Base-by-base conservation (phyloP, 495 filamentous ascomycete species). In the Pyronema omphalodes region DNA sequence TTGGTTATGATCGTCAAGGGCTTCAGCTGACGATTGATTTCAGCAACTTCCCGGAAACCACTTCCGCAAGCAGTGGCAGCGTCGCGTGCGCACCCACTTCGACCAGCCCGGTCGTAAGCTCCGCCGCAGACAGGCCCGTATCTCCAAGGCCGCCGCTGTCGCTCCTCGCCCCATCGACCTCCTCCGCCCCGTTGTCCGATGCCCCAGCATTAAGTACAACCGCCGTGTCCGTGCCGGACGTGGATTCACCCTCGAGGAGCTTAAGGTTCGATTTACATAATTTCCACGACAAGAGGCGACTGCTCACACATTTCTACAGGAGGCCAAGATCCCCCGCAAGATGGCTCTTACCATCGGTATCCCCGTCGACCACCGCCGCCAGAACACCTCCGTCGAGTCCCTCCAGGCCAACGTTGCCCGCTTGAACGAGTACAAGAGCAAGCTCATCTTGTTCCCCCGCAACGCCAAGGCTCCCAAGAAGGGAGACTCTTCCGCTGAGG, bases 1-100 rank as follows among this genome's bases (percentile, higher is more conserved):
- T 14, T 35, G 48, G 11, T 17, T 17, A 51, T 17, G 48, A 37
- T 34, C 44, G 12, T n/a, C 18, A 19, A 19, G 9, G 11, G 18
- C 11, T 12, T 17, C 29, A 8, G 8, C 19, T 29, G 34, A 34
- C 17, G 15, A 8, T 37, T 47, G 45, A 53, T 54, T 11, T 29
- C 37, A 65, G 79, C 83, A 91, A 78, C 83, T 98, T 74, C 88
- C 79, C 68, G 81, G 93, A 81, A 93, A 91, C 80, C 91, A 98
- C 73, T 98, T 98, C 87, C 91, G 87, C 78, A 98, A 98, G 87
- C 86, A 98, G 76, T 98, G 91, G 91, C 88, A 94, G 73, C 84
- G 85, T 72, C 88, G 91, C 74, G 91, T 98, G 64, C 84, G 88
- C 73, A 79, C 80, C 70, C 93, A 96, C 78, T 98, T 98, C 77